Percentiles rank a stretch among this genome's conserved stretches.
Evolutionary conservation across 495 filamentous ascomycete genomes (phyloP).

Genomic region (Penicillium bovifimosum): DNA sequence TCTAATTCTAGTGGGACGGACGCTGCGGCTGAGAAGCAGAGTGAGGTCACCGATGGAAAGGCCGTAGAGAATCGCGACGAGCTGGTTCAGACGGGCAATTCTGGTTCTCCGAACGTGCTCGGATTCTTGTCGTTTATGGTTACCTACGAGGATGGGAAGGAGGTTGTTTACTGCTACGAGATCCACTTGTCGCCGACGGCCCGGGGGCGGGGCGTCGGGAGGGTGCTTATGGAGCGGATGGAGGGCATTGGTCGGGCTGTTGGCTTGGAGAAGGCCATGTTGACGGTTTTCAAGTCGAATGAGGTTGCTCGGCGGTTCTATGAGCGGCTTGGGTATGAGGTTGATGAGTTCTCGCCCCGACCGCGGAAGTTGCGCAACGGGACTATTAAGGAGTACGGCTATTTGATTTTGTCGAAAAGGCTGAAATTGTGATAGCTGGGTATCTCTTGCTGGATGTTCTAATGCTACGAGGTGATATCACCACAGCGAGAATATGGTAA

Average conservation of each 20-base stretch:
- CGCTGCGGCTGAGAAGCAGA: neutral
- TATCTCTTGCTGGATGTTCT: neutral
- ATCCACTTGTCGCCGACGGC: slow-evolving; percentile 60
- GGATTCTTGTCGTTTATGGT: slow-evolving; percentile 82
- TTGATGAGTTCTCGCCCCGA: slow-evolving; percentile 61
- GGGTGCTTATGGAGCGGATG: slow-evolving; percentile 35
- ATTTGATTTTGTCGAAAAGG: slow-evolving; percentile 65
- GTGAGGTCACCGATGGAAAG: neutral
- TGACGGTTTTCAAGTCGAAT: slow-evolving; percentile 76
- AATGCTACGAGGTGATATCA: slow-evolving; percentile 1
- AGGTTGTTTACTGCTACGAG: slow-evolving; percentile 85
- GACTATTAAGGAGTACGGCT: slow-evolving; percentile 58
- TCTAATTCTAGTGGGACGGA: neutral
- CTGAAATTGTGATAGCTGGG: slow-evolving; percentile 23
- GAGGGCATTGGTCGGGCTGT: slow-evolving; percentile 39
- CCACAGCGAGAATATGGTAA: neutral
- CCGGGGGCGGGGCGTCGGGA: slow-evolving; percentile 44
- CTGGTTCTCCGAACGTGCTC: slow-evolving; percentile 21
- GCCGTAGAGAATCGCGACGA: neutral
- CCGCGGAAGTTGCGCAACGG: slow-evolving; percentile 59
- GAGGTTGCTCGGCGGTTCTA: slow-evolving; percentile 59
- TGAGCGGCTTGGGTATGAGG: slow-evolving; percentile 56
- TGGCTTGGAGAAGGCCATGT: slow-evolving; percentile 67
- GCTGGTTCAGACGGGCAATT: neutral
- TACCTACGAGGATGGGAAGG: slow-evolving; percentile 67